A percentile compares a stretch with the other conserved stretches of the same genome.
Evolutionary conservation across 1,139 yeast species (phyloP).

Genomic region (Yamadazyma friedrichii): DNA sequence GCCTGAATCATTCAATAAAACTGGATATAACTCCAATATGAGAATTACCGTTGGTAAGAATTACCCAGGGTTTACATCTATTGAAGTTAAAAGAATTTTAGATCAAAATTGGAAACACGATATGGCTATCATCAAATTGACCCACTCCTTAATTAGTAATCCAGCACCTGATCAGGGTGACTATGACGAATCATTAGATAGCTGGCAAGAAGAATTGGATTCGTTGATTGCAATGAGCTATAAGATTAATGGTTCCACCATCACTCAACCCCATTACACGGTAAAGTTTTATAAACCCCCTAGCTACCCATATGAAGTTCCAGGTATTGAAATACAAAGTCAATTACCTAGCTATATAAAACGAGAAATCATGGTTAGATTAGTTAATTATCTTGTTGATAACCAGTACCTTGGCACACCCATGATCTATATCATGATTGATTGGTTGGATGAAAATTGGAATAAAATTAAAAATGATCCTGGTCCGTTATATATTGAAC

Average conservation of each 20-base stretch:
- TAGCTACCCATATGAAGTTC: constrained; percentile 56
- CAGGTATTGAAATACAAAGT: constrained; percentile 61
- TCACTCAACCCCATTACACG: constrained; percentile 3
- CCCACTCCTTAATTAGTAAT: constrained; percentile 33
- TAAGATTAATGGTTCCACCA: constrained; percentile 5
- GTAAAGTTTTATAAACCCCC: constrained; percentile 52
- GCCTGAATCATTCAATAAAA: constrained; percentile 55
- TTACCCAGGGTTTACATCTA: constrained; percentile 67
- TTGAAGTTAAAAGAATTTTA: constrained; percentile 55
- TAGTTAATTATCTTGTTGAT: constrained; percentile 38
- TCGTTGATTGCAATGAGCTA: constrained; percentile 57
- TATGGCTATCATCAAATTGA: constrained; percentile 50
- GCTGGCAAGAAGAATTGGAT: constrained; percentile 81
- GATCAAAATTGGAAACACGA: constrained; percentile 46
- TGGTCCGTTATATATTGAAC: constrained; percentile 36
- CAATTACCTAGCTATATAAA: constrained; percentile 74
- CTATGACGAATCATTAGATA: constrained; percentile 60
- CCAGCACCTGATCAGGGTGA: constrained; percentile 17
- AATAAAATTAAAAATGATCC: constrained; percentile 63
- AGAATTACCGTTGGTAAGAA: constrained; percentile 48
- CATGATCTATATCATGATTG: constrained; percentile 61
- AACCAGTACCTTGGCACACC: constrained; percentile 63
- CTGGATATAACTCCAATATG: constrained; percentile 46
- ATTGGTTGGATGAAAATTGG: constrained; percentile 72
- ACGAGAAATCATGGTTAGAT: constrained; percentile 54